Conservation (phyloP, 768 basidiomycete species). For the Termitomyces sp. region DNA sequence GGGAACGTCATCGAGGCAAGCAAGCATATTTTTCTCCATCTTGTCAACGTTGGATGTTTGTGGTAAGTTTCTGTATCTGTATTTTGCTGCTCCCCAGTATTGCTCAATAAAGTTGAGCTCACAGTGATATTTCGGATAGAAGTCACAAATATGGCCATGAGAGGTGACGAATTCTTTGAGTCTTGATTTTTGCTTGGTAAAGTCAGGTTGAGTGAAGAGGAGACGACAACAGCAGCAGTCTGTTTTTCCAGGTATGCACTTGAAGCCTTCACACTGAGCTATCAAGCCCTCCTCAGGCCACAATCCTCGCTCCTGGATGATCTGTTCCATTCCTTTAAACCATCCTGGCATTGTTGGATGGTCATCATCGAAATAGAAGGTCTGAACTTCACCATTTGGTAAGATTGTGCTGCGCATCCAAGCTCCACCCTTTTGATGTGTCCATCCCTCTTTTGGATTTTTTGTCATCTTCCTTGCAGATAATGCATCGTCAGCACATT, state of each 20-base stretch:
- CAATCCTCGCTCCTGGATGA: background rate
- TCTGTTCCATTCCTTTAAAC: background rate
- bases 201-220: too few relatives aligned
- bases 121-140: too few relatives aligned
- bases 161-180: slow-evolving; percentile 19
- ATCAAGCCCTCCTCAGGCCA: background rate
- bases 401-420: background rate
- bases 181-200: slow-evolving; percentile 16
- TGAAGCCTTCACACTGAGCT: background rate
- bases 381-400: background rate
- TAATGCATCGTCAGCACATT: too few relatives aligned
- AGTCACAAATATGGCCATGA: slow-evolving; percentile 20
- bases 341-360: background rate
- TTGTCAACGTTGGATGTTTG: slow-evolving; percentile 17
- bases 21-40: slow-evolving; percentile 22
- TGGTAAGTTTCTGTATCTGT: slow-evolving; percentile 18
- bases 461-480: background rate
- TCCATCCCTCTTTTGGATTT: too few relatives aligned
- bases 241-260: background rate
- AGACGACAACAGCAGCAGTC: slow-evolving; percentile 15
- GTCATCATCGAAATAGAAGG: background rate
- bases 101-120: too few relatives aligned
- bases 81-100: slow-evolving; percentile 19
- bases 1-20: slow-evolving; percentile 21
- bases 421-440: background rate